Conservation (phyloP, 2,329 filamentous ascomycete species). For the Ascochyta koolunga region DNA sequence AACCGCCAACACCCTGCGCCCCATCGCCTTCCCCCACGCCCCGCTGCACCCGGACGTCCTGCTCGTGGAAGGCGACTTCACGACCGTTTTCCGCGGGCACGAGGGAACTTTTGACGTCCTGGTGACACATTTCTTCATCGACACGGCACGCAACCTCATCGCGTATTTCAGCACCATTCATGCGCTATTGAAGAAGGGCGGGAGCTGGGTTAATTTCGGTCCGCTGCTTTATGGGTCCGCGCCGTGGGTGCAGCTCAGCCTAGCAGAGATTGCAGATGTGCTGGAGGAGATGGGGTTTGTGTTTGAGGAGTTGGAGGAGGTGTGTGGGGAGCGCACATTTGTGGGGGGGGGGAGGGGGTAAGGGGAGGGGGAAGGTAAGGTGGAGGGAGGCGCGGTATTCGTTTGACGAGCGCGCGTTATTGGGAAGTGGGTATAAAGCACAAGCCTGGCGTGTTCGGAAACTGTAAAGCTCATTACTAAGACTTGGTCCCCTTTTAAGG, state of each 20-base stretch:
- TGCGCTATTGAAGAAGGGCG: conserved; percentile 54
- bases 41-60: conserved; percentile 49
- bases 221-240: conserved; percentile 62
- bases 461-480: too few relatives aligned
- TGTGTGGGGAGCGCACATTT: conserved; percentile 55
- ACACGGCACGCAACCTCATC: conserved; percentile 64
- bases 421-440: conserved; percentile 60
- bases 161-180: conserved; percentile 62
- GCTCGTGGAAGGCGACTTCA: conserved; percentile 64
- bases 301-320: conserved; percentile 53
- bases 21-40: conserved; percentile 53
- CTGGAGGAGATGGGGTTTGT: conserved; percentile 59
- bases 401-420: conserved; percentile 58
- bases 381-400: conserved; percentile 60
- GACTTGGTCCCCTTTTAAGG: too few relatives aligned
- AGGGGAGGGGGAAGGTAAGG: conserved; percentile 43
- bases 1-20: conserved; percentile 55
- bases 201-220: conserved; percentile 63
- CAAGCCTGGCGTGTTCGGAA: conserved; percentile 61
- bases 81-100: conserved; percentile 45
- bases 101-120: conserved; percentile 54
- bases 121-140: conserved; percentile 66
- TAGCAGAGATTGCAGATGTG: conserved; percentile 60
- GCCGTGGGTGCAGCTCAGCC: conserved; percentile 61
- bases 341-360: conserved; percentile 27